Conservation (phyloP, 768 basidiomycete species). For the Trametes maxima region DNA sequence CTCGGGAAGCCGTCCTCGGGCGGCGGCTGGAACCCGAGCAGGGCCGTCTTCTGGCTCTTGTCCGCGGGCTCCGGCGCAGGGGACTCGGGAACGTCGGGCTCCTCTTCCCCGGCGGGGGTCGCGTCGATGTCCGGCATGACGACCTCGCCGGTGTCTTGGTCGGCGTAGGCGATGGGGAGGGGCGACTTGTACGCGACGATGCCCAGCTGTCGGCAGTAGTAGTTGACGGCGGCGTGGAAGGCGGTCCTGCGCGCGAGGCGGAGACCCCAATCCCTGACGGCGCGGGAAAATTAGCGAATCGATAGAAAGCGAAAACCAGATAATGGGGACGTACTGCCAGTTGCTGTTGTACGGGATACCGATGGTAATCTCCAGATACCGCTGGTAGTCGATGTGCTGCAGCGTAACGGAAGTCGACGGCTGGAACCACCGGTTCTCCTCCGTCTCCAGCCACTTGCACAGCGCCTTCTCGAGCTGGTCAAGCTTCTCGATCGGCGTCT, state of each 20-base stretch:
- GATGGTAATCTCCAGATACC: slow-evolving; percentile 69
- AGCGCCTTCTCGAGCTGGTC: slow-evolving; percentile 67
- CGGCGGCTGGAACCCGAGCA: slow-evolving; percentile 34
- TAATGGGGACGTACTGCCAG: slow-evolving; percentile 35
- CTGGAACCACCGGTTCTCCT: slow-evolving; percentile 80
- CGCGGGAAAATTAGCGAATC: neutral
- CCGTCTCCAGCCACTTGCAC: slow-evolving; percentile 77
- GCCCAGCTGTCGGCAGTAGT: slow-evolving; percentile 69
- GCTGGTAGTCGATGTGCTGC: slow-evolving; percentile 66
- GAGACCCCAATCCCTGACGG: slow-evolving; percentile 62
- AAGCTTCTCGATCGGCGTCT: slow-evolving; percentile 69
- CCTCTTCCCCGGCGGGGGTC: slow-evolving; percentile 19
- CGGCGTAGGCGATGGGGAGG: slow-evolving; percentile 56
- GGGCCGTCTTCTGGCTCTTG: slow-evolving; percentile 15
- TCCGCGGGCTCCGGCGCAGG: slow-evolving; percentile 8
- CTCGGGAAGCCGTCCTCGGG: slow-evolving; percentile 27
- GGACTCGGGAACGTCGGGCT: slow-evolving; percentile 16
- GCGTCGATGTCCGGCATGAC: slow-evolving; percentile 15
- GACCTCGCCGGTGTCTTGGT: slow-evolving; percentile 28
- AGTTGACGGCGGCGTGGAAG: slow-evolving; percentile 77
- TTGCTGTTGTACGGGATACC: slow-evolving; percentile 54
- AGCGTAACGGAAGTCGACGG: slow-evolving; percentile 64
- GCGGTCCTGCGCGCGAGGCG: slow-evolving; percentile 66
- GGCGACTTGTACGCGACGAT: slow-evolving; percentile 63
- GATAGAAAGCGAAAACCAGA: neutral